Percentiles rank a stretch among this genome's conserved stretches.
Conservation (phyloP, 1,284 basidiomycete genomes). For the Irpex sp. region DNA sequence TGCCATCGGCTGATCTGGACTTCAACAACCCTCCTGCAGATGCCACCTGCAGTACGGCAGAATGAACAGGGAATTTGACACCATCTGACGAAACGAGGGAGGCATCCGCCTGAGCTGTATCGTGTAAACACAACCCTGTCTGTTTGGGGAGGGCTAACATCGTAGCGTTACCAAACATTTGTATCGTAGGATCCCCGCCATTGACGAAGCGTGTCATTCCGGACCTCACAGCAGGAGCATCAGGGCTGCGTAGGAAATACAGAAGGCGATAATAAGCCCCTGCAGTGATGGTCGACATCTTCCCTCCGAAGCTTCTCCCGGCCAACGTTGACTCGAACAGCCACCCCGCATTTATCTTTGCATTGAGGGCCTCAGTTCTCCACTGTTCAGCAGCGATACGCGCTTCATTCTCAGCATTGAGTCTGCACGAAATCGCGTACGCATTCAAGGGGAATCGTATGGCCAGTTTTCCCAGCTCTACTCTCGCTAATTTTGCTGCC, state of each 20-base stretch:
- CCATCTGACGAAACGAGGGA: background rate
- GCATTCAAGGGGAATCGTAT: conserved; percentile 26
- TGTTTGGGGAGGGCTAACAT: background rate
- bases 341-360: background rate
- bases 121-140: background rate
- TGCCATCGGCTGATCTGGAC: background rate
- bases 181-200: background rate
- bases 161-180: background rate
- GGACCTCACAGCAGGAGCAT: background rate
- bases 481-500: conserved; percentile 4
- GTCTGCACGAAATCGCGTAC: conserved; percentile 30
- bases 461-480: conserved; percentile 16
- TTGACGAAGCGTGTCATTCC: background rate
- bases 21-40: background rate
- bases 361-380: background rate
- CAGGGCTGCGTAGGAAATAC: conserved; percentile 6
- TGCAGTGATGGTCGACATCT: conserved; percentile 12
- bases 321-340: conserved; percentile 9
- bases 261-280: conserved; percentile 10
- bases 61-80: background rate
- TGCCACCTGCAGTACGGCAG: background rate
- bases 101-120: background rate
- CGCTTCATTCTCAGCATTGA: conserved; percentile 18
- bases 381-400: conserved; percentile 7
- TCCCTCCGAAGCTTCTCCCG: conserved; percentile 6